Evolutionary conservation across 441 rosid genomes (phyloP).

Genomic region (Sinapis alba): DNA sequence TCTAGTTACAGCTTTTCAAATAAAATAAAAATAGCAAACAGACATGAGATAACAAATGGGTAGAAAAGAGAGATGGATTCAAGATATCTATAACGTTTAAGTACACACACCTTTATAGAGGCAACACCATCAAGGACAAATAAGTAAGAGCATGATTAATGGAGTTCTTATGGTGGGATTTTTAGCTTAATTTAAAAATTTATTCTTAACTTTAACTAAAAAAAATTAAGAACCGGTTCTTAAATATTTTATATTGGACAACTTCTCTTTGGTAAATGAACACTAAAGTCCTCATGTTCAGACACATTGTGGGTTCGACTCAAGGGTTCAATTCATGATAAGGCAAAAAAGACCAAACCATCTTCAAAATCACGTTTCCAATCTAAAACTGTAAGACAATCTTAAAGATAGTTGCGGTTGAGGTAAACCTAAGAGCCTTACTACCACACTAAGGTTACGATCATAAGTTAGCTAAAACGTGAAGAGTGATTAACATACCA

Average conservation of each 20-base stretch:
- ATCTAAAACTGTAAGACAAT: neutral
- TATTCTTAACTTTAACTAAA: too few species aligned
- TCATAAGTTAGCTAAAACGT: neutral
- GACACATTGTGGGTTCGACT: too few species aligned
- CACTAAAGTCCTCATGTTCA: neutral
- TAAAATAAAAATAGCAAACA: constrained; percentile 5
- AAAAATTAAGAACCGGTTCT: too few species aligned
- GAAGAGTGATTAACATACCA: constrained; percentile 44
- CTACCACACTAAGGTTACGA: neutral
- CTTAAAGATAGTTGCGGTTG: neutral
- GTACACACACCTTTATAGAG: neutral
- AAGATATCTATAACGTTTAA: neutral
- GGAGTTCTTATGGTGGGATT: too few species aligned
- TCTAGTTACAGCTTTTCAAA: neutral
- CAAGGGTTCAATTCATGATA: too few species aligned
- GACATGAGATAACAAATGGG: neutral
- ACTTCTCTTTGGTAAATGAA: neutral
- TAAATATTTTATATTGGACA: neutral
- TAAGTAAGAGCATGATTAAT: too few species aligned
- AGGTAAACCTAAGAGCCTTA: neutral
- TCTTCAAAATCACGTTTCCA: neutral
- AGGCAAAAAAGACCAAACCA: neutral
- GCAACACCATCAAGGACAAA: too few species aligned
- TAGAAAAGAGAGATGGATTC: neutral
- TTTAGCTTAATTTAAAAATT: too few species aligned